Conservation (phyloP, 768 basidiomycete genomes). For the Tephrocybe rancida region DNA sequence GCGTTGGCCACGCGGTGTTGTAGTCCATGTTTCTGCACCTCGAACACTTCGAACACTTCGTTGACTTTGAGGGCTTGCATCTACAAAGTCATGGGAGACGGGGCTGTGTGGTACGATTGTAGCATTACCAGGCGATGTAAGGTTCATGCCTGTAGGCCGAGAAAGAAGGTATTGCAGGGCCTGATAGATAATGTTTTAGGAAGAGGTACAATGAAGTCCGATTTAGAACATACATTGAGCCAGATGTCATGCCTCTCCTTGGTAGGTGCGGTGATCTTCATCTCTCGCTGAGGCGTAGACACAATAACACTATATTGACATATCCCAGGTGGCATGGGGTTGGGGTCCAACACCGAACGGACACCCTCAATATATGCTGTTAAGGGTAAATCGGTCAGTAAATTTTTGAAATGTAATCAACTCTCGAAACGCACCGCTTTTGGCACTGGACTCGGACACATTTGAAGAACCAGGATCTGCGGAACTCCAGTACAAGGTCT, state of each 20-base stretch:
- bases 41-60: slow-evolving; percentile 65
- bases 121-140: slow-evolving; percentile 41
- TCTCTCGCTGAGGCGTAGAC: slow-evolving; percentile 91
- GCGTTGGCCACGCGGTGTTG: slow-evolving; percentile 75
- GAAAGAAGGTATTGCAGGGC: slow-evolving; percentile 90
- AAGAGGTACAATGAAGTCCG: slow-evolving; percentile 4
- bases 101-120: slow-evolving; percentile 50
- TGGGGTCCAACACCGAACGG: slow-evolving; percentile 89
- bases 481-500: slow-evolving; percentile 96
- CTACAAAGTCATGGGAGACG: slow-evolving; percentile 46
- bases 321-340: slow-evolving; percentile 93
- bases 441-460: slow-evolving; percentile 90
- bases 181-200: slow-evolving; percentile 39
- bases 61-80: slow-evolving; percentile 75
- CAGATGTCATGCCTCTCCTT: slow-evolving; percentile 98
- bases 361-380: slow-evolving; percentile 93
- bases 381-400: slow-evolving; percentile 15
- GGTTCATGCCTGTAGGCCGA: slow-evolving; percentile 53
- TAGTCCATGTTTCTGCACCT: slow-evolving; percentile 67
- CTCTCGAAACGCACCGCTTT: slow-evolving; percentile 77
- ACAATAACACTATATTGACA: slow-evolving; percentile 93
- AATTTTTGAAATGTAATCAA: not conserved
- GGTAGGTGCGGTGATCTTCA: slow-evolving; percentile 97
- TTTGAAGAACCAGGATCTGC: slow-evolving; percentile 89
- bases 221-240: slow-evolving; percentile 67